phyloP scores from a whole-genome alignment of 1,284 basidiomycete genomes.

The Leccinum subatratum region DNA sequence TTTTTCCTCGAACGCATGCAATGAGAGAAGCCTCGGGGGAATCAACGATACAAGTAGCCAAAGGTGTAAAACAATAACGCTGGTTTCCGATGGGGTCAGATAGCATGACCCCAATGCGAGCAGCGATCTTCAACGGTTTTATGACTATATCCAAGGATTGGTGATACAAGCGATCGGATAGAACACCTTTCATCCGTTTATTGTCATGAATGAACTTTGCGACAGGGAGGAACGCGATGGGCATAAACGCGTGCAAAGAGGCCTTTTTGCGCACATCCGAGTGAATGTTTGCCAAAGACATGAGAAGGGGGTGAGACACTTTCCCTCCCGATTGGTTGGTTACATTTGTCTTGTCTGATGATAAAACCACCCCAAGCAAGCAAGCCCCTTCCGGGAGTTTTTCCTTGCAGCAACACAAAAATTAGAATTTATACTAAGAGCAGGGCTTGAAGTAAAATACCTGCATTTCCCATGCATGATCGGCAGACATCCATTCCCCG shows the following conservation, averaged over 20 bases:
- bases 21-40: background rate
- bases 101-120: background rate
- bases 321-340: conserved; percentile 31
- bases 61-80: background rate
- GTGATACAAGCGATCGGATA: background rate
- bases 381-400: background rate
- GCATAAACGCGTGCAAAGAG: conserved; percentile 26
- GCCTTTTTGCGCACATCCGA: conserved; percentile 29
- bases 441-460: background rate
- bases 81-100: background rate
- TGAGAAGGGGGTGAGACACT: conserved; percentile 32
- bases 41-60: background rate
- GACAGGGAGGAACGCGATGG: conserved; percentile 31
- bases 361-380: conserved; percentile 22
- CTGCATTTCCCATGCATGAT: conserved; percentile 7
- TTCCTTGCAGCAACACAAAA: background rate
- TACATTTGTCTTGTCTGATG: conserved; percentile 34
- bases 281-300: conserved; percentile 33
- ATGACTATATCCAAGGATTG: background rate
- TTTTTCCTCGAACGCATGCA: background rate
- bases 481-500: background rate
- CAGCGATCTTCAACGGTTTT: background rate
- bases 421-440: background rate
- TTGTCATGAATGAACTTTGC: conserved; percentile 23
- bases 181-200: background rate